Percentiles rank a stretch among this genome's conserved stretches.
Evolutionary conservation across 2,329 filamentous ascomycete genomes (phyloP).

Genomic region (Whalleya microplaca): DNA sequence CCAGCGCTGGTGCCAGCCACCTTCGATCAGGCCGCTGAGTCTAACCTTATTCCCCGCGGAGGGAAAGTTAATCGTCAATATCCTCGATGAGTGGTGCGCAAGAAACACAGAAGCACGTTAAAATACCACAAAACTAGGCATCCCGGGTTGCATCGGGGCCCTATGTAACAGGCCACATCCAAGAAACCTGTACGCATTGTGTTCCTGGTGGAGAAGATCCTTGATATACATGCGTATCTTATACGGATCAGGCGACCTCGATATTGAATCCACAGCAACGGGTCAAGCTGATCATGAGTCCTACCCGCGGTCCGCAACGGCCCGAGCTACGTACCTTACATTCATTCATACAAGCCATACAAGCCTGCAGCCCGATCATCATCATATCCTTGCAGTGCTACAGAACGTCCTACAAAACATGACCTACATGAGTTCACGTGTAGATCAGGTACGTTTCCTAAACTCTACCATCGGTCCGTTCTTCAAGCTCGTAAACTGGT

Average conservation of each 20-base stretch:
- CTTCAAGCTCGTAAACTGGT: conserved; percentile 76
- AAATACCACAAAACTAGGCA: too few species aligned
- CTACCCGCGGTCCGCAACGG: background rate
- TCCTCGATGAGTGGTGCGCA: too few species aligned
- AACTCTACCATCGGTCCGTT: conserved; percentile 73
- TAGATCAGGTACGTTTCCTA: conserved; percentile 34
- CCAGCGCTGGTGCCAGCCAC: too few species aligned
- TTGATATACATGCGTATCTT: background rate
- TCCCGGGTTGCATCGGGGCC: too few species aligned
- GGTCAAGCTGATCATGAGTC: background rate
- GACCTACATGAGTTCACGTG: too few species aligned
- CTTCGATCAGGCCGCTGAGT: too few species aligned
- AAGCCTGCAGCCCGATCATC: too few species aligned
- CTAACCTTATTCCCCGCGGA: too few species aligned
- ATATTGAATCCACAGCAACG: background rate
- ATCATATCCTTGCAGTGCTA: too few species aligned
- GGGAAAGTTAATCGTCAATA: too few species aligned
- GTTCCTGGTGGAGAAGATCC: background rate
- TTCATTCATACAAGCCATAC: background rate
- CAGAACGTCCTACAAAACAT: too few species aligned
- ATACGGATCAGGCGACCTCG: background rate
- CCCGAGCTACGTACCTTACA: background rate
- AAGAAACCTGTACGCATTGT: background rate
- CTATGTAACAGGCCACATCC: background rate
- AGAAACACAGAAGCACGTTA: too few species aligned